Base-by-base conservation (phyloP, 441 rosid species). In the Arabidopsis hybrid region DNA sequence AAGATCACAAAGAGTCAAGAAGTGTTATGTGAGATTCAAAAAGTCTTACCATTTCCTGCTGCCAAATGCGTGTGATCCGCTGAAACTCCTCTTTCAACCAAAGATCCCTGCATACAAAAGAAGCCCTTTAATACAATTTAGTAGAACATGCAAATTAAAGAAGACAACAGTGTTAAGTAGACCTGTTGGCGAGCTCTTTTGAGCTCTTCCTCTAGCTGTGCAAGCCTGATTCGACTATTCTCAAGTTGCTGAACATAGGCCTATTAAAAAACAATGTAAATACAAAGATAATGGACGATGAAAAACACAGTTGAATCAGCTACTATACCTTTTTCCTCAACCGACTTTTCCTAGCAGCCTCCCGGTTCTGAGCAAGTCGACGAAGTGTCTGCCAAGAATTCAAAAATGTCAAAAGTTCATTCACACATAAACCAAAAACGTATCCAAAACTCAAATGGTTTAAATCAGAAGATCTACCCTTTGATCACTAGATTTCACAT, bases 201-300 rank as follows among this genome's bases (percentile, higher is more conserved):
- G 67, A 95, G 93, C 82, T 92, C 97, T 79, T 89, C 93, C 77
- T 95, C 97, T 62, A 95, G 74, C 65, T 91, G 95, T 2, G 92
- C 45, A 18, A 92, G 93, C 87, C 83, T 82, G 61, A 87, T 62
- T 16, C 91, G 80, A 68, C 97, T 83, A 67, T 61, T 87, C 88
- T 92, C 99, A 5, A 95, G 96, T 75, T 92, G 97, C 87, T 91
- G 97, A 75, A 92, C 97, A 81, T 92, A 95, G 67, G 94, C 97
- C 97, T 92, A 80, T 67, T 75, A 83, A 87, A 72, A 85, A 81
- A 86, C 47, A 63, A 52, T 52, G 13, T 16, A 4, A 51, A 42
- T 8, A 42, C n/a, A 52, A 50, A 32, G 11, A 29, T 52, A 17
- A 5, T 14, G 39, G 7, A 57, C 38, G 11, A 68, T 56, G 4